A percentile compares a stretch with the other conserved stretches of the same genome.
These are phyloP conservation scores for Wickerhamiella slavikovae DNA, from an alignment of 805 yeast genomes.

Conservation along the genomic window DNA sequence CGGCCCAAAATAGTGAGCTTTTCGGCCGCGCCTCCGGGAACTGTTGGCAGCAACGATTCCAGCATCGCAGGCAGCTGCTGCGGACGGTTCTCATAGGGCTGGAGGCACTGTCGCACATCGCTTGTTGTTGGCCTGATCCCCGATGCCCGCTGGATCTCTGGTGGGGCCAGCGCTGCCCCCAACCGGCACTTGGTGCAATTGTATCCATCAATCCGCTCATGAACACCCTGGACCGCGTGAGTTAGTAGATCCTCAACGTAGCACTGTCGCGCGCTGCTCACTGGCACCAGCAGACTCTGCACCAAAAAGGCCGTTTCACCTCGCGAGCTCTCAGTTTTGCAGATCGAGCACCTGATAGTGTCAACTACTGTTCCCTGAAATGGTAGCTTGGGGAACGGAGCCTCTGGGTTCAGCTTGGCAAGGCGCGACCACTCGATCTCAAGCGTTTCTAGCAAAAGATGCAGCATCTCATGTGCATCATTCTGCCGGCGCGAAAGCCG, in stretches of 20 bases:
- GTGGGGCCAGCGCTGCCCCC: constrained; percentile 13
- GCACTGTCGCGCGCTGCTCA: too few relatives aligned
- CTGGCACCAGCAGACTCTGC: constrained; percentile 59
- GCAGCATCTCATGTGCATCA: constrained; percentile 88
- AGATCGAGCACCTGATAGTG: constrained; percentile 47
- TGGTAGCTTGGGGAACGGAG: constrained; percentile 37
- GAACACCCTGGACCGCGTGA: constrained; percentile 39
- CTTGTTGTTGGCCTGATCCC: constrained; percentile 22
- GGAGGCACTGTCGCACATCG: too few relatives aligned
- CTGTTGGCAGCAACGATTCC: constrained; percentile 4
- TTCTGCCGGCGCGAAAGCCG: constrained; percentile 67
- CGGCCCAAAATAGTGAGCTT: constrained; percentile 39
- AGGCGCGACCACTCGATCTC: constrained; percentile 33
- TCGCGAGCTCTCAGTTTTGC: constrained; percentile 43
- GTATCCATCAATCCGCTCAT: constrained; percentile 59
- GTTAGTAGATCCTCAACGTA: too few relatives aligned
- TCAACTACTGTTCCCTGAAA: constrained; percentile 48
- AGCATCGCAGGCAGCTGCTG: constrained; percentile 19
- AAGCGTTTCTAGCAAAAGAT: constrained; percentile 57
- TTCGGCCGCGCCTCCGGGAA: constrained; percentile 40
- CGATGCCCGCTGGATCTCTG: constrained; percentile 20
- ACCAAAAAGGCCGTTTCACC: constrained; percentile 47
- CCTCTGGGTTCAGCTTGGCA: constrained; percentile 1
- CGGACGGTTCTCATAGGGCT: constrained; percentile 22
- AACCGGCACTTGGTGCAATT: constrained; percentile 50